A percentile compares a stretch with the other conserved stretches of the same genome.
Evolutionary conservation across 352 stramenopile genomes (phyloP).

Genomic region (Globisporangium polare): DNA sequence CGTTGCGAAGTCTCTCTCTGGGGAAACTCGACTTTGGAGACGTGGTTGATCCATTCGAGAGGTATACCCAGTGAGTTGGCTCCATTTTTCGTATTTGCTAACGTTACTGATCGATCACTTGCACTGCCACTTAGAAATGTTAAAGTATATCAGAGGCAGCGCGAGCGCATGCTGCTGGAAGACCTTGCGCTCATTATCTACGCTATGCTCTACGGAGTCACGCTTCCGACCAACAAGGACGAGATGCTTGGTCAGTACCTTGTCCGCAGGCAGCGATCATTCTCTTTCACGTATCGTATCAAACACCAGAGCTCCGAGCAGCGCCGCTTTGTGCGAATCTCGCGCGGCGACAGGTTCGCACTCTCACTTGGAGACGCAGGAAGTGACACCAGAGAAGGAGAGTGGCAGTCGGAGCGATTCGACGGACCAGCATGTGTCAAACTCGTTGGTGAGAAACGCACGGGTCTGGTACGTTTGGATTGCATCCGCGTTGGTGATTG

Average conservation of each 20-base stretch:
- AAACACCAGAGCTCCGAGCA: background rate
- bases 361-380: background rate
- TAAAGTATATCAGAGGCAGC: background rate
- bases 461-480: background rate
- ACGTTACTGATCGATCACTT: background rate
- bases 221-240: conserved; percentile 1
- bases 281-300: conserved; percentile 4
- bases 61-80: background rate
- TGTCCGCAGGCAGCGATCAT: background rate
- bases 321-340: background rate
- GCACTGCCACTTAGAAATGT: background rate
- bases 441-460: background rate
- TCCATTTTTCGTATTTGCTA: background rate
- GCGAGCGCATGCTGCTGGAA: background rate
- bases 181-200: conserved; percentile 6
- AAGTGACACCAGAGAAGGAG: background rate
- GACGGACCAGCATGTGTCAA: background rate
- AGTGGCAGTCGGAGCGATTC: background rate
- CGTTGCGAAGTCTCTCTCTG: background rate
- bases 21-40: conserved; percentile 5
- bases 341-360: background rate
- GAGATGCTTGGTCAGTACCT: conserved; percentile 1
- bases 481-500: background rate
- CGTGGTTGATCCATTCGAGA: conserved; percentile 4
- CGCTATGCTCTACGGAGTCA: conserved; percentile 2